Evolutionary conservation across 2,329 filamentous ascomycete species (phyloP).

Genomic region (Aplosporella prunicola): DNA sequence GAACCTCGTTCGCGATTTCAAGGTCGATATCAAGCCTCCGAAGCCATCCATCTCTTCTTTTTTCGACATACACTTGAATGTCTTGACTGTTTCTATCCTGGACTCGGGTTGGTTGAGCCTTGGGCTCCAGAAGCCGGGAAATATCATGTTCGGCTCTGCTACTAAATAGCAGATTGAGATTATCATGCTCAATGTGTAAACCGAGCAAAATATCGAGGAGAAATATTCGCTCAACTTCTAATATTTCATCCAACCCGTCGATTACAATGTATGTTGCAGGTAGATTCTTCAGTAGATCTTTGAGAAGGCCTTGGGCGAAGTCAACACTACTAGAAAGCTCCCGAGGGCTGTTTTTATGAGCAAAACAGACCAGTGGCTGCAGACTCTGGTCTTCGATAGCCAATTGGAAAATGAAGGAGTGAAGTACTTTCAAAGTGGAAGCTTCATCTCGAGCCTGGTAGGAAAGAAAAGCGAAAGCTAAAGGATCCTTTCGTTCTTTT

Average conservation of each 20-base stretch:
- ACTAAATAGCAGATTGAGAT: background rate
- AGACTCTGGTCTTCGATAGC: conserved; percentile 15
- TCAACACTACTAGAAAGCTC: conserved; percentile 11
- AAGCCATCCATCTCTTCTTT: background rate
- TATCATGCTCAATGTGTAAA: background rate
- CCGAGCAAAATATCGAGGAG: background rate
- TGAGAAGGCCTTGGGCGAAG: background rate
- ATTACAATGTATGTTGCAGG: background rate
- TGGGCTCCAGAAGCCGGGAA: background rate
- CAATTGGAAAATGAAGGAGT: conserved; percentile 20
- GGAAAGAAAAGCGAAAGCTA: conserved; percentile 14
- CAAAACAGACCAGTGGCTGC: conserved; percentile 14
- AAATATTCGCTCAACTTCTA: background rate
- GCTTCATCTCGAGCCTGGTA: conserved; percentile 10
- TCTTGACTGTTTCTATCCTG: background rate
- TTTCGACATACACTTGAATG: background rate
- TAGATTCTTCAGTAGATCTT: background rate
- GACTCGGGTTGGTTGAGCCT: background rate
- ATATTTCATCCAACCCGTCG: background rate
- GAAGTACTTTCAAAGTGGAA: conserved; percentile 14
- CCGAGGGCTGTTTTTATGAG: conserved; percentile 11
- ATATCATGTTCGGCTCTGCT: background rate
- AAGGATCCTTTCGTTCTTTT: background rate
- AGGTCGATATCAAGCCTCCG: fast-evolving
- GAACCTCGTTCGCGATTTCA: background rate